These are phyloP conservation scores for Zoysia japonica DNA, from an alignment of 176 grass and related monocot species.

Conservation along the genomic window DNA sequence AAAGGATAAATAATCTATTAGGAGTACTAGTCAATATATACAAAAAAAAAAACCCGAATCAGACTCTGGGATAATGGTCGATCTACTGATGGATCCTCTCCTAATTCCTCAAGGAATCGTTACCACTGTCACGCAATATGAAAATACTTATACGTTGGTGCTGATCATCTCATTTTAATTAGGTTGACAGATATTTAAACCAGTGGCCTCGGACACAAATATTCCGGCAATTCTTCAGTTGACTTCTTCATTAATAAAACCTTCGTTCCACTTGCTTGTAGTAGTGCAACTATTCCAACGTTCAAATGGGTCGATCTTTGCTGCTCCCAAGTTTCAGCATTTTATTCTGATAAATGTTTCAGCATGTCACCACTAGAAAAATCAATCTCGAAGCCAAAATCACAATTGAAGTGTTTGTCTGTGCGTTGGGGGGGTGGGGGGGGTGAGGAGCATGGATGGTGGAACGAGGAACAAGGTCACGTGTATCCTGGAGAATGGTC, in stretches of 20 bases:
- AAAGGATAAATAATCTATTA: conserved; percentile 6
- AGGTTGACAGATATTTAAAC: not conserved
- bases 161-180: conserved; percentile 33
- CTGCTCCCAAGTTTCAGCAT: not conserved
- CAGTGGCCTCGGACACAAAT: not conserved
- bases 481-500: conserved; percentile 8
- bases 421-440: no score
- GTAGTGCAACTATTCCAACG: conserved; percentile 25
- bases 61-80: conserved; percentile 31
- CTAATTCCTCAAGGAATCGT: not conserved
- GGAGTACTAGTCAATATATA: conserved; percentile 6
- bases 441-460: not conserved
- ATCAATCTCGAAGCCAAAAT: no score
- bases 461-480: conserved; percentile 3
- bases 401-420: no score
- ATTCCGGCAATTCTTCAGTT: conserved; percentile 31
- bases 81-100: conserved; percentile 13
- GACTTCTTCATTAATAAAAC: conserved; percentile 34
- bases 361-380: no score
- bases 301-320: conserved; percentile 16
- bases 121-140: conserved; percentile 1
- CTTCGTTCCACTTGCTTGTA: not conserved
- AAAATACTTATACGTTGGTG: not conserved
- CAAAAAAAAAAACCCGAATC: not conserved
- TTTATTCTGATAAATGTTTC: not conserved